A percentile compares a stretch with the other conserved stretches of the same genome.
phyloP scores from a whole-genome alignment of 768 basidiomycete genomes.

The Phlegmacium glaucopus region DNA sequence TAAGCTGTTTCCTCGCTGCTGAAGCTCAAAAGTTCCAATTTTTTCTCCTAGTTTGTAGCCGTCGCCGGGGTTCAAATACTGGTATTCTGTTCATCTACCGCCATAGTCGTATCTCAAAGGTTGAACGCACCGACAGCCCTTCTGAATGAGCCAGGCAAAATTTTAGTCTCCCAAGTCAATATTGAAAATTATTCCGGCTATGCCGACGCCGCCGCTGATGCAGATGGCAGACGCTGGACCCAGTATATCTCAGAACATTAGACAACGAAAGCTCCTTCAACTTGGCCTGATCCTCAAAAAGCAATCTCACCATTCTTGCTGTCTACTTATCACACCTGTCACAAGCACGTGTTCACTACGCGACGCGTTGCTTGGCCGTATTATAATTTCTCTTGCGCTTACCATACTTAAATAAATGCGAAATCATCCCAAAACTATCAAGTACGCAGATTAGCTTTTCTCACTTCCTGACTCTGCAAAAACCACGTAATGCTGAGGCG shows the following conservation, averaged over 20 bases:
- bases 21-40: neutral
- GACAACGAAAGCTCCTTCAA: neutral
- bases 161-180: constrained; percentile 53
- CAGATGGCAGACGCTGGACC: constrained; percentile 39
- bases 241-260: constrained; percentile 18
- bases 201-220: constrained; percentile 45
- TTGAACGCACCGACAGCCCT: constrained; percentile 48
- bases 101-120: constrained; percentile 39
- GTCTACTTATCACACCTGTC: neutral
- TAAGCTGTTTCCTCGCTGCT: constrained; percentile 24
- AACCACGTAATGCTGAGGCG: constrained; percentile 57
- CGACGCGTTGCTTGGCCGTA: constrained; percentile 8
- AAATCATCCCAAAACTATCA: too few species aligned
- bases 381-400: neutral
- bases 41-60: constrained; percentile 48
- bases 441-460: neutral
- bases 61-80: constrained; percentile 50
- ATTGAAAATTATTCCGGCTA: constrained; percentile 61
- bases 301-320: too few species aligned
- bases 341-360: constrained; percentile 16
- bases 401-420: too few species aligned
- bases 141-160: constrained; percentile 36
- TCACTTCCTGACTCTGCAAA: neutral
- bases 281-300: too few species aligned
- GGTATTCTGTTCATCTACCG: constrained; percentile 57